Conservation (phyloP, 2,329 filamentous ascomycete species). For the Aurifilum marmelostoma region DNA sequence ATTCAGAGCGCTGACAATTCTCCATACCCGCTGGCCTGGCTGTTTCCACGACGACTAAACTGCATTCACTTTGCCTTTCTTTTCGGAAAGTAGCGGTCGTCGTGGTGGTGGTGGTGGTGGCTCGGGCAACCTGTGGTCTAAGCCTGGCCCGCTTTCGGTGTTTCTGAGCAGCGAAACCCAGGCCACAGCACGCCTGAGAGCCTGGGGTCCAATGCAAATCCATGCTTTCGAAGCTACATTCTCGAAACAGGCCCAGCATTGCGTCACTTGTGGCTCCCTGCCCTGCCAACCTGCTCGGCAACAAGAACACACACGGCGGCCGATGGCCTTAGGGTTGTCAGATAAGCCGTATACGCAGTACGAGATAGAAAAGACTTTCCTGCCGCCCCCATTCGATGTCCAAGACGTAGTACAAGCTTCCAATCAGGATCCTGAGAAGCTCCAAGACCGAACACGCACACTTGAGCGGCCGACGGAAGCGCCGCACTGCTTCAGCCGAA, state of each 20-base stretch:
- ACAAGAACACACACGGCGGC: not conserved
- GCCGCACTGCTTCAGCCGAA: not conserved
- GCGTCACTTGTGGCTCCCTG: conserved; percentile 19
- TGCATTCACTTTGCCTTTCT: not conserved
- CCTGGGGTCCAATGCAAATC: conserved; percentile 3
- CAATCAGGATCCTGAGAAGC: not conserved
- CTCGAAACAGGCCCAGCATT: conserved; percentile 24
- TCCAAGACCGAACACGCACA: not conserved
- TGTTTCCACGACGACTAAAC: conserved; percentile 28
- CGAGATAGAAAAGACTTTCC: no score
- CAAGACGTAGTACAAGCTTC: not conserved
- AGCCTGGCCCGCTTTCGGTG: conserved; percentile 8
- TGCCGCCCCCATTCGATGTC: no score
- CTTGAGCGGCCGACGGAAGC: conserved; percentile 5
- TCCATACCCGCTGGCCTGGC: conserved; percentile 9
- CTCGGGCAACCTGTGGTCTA: not conserved
- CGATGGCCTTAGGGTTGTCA: no score
- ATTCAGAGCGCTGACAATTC: conserved; percentile 10
- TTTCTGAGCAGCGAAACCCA: conserved; percentile 10
- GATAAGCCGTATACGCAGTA: no score
- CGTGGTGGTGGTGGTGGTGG: not conserved
- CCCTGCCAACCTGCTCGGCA: not conserved
- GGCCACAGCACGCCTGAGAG: conserved; percentile 2
- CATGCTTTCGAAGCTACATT: conserved; percentile 16
- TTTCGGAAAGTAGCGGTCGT: not conserved